Evolutionary conservation across 345 rosid genomes (phyloP).

Genomic region (Boechera stricta): DNA sequence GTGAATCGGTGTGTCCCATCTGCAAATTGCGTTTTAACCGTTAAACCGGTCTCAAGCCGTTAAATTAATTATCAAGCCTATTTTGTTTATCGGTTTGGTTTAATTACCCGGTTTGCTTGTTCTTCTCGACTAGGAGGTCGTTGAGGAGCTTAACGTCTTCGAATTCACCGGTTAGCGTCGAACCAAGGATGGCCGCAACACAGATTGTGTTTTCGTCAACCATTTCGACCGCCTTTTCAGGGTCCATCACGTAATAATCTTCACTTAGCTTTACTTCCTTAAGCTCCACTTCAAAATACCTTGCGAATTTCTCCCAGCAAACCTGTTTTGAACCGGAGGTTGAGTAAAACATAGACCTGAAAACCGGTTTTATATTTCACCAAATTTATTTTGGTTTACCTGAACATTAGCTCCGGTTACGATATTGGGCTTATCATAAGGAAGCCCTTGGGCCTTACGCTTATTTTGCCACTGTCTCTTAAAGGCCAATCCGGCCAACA

Average conservation of each 20-base stretch:
- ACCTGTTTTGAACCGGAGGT: constrained; percentile 47
- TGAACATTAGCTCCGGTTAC: constrained; percentile 74
- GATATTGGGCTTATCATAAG: constrained; percentile 65
- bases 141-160: constrained; percentile 69
- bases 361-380: not conserved
- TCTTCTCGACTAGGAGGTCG: constrained; percentile 55
- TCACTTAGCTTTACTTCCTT: constrained; percentile 66
- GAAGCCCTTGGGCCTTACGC: constrained; percentile 59
- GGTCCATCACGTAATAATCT: constrained; percentile 68
- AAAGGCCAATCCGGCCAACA: constrained; percentile 69
- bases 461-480: constrained; percentile 69
- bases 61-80: too few relatives aligned
- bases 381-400: constrained; percentile 26
- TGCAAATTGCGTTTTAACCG: constrained; percentile 10
- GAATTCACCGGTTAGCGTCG: constrained; percentile 67
- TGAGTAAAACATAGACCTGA: not conserved
- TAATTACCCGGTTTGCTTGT: constrained; percentile 50
- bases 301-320: constrained; percentile 76
- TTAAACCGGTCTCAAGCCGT: constrained; percentile 2
- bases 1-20: constrained; percentile 67
- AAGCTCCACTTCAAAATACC: constrained; percentile 71
- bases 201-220: constrained; percentile 74
- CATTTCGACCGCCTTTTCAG: constrained; percentile 59
- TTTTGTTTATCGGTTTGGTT: not conserved
- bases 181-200: constrained; percentile 66